Percentiles rank a stretch among this genome's conserved stretches.
Conservation (phyloP, 192 early-diverging fungal species). For the Anaeromyces robustus region DNA sequence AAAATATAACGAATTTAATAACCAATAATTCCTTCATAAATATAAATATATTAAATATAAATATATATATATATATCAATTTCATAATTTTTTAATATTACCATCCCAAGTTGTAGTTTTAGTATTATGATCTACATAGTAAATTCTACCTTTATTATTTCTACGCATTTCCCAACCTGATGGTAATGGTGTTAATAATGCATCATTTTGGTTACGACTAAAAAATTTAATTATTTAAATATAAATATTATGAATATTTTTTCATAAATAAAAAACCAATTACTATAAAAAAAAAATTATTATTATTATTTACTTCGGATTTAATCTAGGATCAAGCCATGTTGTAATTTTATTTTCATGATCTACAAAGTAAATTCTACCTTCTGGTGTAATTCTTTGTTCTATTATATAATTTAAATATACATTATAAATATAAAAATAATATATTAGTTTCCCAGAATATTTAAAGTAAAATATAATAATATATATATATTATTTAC, state of each 20-base stretch:
- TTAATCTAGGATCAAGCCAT: slow-evolving; percentile 83
- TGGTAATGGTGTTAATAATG: slow-evolving; percentile 31
- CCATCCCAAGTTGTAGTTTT: slow-evolving; percentile 98
- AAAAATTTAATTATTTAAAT: neutral
- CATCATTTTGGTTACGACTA: neutral
- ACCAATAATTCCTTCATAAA: too few relatives aligned
- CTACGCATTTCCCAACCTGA: slow-evolving; percentile 98
- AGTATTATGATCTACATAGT: slow-evolving; percentile 97
- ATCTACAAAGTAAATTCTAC: slow-evolving; percentile 90
- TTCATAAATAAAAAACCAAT: too few relatives aligned
- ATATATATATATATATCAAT: too few relatives aligned
- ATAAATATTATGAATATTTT: too few relatives aligned
- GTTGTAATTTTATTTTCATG: slow-evolving; percentile 96
- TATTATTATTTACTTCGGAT: neutral
- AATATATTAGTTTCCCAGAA: too few relatives aligned
- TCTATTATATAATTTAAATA: too few relatives aligned
- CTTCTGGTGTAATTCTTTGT: neutral
- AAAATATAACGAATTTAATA: too few relatives aligned
- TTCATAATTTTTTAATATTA: neutral
- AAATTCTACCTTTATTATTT: slow-evolving; percentile 82
- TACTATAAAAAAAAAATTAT: too few relatives aligned
- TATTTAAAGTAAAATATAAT: too few relatives aligned
- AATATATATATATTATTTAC: neutral
- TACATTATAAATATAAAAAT: too few relatives aligned
- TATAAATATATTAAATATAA: too few relatives aligned